phyloP scores from a whole-genome alignment of 2,329 filamentous ascomycete species.

The Calonectria multiphialidica region DNA sequence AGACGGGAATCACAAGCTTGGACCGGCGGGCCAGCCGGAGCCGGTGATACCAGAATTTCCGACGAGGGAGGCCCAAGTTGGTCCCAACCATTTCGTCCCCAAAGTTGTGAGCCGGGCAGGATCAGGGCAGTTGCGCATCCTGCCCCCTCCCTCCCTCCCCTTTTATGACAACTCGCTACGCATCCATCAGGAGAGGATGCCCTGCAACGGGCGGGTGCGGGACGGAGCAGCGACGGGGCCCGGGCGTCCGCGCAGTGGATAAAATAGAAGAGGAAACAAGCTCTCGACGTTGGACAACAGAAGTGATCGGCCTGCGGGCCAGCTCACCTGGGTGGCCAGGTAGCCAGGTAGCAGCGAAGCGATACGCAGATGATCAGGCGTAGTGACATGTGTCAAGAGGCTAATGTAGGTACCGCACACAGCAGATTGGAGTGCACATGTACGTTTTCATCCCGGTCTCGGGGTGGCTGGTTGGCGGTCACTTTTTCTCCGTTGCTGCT shows the following conservation, averaged over 20 bases:
- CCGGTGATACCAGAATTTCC: slow-evolving; percentile 17
- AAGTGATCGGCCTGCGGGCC: not conserved
- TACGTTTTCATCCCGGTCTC: slow-evolving; percentile 6
- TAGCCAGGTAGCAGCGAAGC: slow-evolving; percentile 1
- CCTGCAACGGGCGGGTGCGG: slow-evolving; percentile 9
- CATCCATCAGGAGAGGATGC: not conserved
- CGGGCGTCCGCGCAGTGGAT: not conserved
- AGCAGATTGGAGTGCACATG: not conserved
- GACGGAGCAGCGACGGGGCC: not conserved
- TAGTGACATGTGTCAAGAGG: slow-evolving; percentile 3
- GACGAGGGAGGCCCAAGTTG: not conserved
- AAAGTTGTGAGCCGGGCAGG: not conserved
- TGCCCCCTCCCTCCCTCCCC: not conserved
- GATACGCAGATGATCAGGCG: not conserved
- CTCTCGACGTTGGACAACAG: not conserved
- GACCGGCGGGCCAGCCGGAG: slow-evolving; percentile 3
- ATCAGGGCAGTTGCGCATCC: not conserved
- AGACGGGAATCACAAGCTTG: not conserved
- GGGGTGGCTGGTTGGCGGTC: not conserved
- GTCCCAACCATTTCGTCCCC: not conserved
- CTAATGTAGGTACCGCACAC: slow-evolving; percentile 19
- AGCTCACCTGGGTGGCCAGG: not conserved
- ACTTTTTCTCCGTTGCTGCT: not conserved
- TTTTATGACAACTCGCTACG: not conserved
- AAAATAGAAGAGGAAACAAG: not conserved